Evolutionary conservation across 2,329 filamentous ascomycete species (phyloP).

Genomic region (Xenoacremonium recifei): DNA sequence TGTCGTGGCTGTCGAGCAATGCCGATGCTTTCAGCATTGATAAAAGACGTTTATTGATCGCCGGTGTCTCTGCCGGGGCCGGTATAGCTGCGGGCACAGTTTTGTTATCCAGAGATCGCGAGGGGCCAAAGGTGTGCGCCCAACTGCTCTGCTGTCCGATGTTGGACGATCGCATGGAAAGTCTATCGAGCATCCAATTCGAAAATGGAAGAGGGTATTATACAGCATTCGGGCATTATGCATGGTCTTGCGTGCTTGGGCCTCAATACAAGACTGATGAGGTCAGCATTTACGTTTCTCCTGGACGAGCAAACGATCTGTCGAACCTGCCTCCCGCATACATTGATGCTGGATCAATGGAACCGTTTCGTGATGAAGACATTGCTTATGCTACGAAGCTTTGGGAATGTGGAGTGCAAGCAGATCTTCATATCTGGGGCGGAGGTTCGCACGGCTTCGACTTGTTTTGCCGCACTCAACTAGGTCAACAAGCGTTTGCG

Average conservation of each 20-base stretch:
- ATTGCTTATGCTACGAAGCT: constrained; percentile 10
- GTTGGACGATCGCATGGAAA: constrained; percentile 11
- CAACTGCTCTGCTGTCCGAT: constrained; percentile 13
- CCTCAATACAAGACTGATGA: background rate
- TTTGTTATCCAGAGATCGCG: too few species aligned
- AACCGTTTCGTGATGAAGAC: constrained; percentile 14
- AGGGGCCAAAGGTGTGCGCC: constrained; percentile 3
- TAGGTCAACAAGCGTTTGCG: constrained; percentile 2
- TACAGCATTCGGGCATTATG: constrained; percentile 1
- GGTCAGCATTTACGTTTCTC: constrained; percentile 7
- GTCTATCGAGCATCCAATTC: constrained; percentile 6
- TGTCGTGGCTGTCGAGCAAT: too few species aligned
- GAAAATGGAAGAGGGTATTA: constrained; percentile 8
- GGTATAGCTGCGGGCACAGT: too few species aligned
- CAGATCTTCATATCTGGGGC: constrained; percentile 13
- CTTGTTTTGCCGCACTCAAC: constrained; percentile 5
- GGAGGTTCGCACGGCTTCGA: constrained; percentile 13
- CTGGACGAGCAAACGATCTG: constrained; percentile 7
- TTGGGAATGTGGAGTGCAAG: constrained; percentile 9
- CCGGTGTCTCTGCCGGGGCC: too few species aligned
- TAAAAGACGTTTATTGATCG: too few species aligned
- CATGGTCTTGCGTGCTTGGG: constrained; percentile 8
- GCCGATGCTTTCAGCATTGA: too few species aligned
- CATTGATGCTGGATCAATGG: constrained; percentile 10
- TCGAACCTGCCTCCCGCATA: constrained; percentile 4